Evolutionary conservation across 2,329 filamentous ascomycete genomes (phyloP).

Genomic region (Xylariaceae sp.): DNA sequence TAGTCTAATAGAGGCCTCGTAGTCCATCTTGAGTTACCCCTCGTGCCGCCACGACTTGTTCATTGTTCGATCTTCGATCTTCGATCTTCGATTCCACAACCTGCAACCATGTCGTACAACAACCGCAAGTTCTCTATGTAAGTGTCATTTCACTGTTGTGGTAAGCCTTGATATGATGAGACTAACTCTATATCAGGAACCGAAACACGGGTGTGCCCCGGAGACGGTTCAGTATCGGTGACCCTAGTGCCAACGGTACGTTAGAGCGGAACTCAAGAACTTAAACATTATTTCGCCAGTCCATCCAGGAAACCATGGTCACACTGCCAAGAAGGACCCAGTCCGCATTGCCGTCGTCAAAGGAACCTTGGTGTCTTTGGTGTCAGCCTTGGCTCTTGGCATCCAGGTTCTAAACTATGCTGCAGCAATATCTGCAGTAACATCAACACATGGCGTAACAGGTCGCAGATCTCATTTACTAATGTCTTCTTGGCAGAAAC

Average conservation of each 20-base stretch:
- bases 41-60: constrained; percentile 4
- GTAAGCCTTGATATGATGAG: too few relatives aligned
- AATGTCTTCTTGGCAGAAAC: constrained; percentile 57
- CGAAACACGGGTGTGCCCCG: constrained; percentile 62
- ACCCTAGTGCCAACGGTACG: constrained; percentile 57
- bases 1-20: neutral
- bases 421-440: neutral
- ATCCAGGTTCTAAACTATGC: constrained; percentile 11
- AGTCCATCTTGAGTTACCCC: neutral
- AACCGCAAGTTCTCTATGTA: constrained; percentile 63
- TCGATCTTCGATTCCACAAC: constrained; percentile 6
- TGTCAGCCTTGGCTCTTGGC: constrained; percentile 31
- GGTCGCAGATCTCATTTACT: constrained; percentile 12
- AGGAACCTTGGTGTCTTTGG: constrained; percentile 10
- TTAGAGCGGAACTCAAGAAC: neutral
- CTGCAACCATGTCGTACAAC: constrained; percentile 44
- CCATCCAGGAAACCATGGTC: constrained; percentile 2
- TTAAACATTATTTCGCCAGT: constrained; percentile 8
- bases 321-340: constrained; percentile 24
- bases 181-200: constrained; percentile 39
- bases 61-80: neutral
- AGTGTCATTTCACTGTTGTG: constrained; percentile 10
- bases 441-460: constrained; percentile 10
- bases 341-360: constrained; percentile 2
- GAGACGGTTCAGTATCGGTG: constrained; percentile 58